A percentile compares a stretch with the other conserved stretches of the same genome.
These are phyloP conservation scores for Kappamyces sp. DNA, from an alignment of 192 early-diverging fungal genomes.

Conservation along the genomic window DNA sequence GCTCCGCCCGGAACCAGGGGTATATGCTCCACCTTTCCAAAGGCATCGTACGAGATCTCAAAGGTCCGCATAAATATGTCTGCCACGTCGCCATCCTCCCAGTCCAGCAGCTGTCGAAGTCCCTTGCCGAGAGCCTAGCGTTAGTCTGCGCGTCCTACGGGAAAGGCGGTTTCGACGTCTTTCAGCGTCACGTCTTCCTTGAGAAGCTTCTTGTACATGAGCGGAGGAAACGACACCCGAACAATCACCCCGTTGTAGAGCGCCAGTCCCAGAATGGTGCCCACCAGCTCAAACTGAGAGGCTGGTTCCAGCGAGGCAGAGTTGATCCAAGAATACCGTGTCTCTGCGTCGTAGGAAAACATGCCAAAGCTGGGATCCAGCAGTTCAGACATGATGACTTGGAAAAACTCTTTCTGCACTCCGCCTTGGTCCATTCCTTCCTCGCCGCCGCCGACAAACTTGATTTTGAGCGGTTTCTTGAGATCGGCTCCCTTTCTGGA, in stretches of 20 bases:
- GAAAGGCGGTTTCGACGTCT: conserved; percentile 54
- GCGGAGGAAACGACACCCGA: conserved; percentile 61
- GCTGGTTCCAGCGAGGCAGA: conserved; percentile 49
- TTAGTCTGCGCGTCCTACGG: conserved; percentile 32
- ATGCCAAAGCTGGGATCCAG: conserved; percentile 70
- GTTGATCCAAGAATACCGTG: conserved; percentile 74
- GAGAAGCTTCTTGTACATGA: conserved; percentile 69
- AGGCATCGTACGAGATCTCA: conserved; percentile 66
- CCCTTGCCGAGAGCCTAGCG: conserved; percentile 63
- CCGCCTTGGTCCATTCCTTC: conserved; percentile 95
- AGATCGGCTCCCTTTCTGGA: conserved; percentile 53
- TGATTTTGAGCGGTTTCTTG: conserved; percentile 77
- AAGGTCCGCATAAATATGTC: conserved; percentile 80
- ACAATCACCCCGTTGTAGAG: conserved; percentile 82
- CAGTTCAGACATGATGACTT: conserved; percentile 66
- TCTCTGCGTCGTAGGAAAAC: conserved; percentile 63
- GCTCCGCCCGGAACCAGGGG: conserved; percentile 40
- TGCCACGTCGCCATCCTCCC: conserved; percentile 67
- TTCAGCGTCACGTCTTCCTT: conserved; percentile 44
- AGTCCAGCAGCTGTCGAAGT: conserved; percentile 70
- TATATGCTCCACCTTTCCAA: conserved; percentile 42
- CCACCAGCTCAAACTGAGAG: conserved; percentile 73
- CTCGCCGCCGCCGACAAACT: conserved; percentile 83
- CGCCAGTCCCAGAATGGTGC: conserved; percentile 85
- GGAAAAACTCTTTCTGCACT: conserved; percentile 94